Base-by-base conservation (phyloP, 2,329 filamentous ascomycete genomes). In the Fusarium hostae region DNA sequence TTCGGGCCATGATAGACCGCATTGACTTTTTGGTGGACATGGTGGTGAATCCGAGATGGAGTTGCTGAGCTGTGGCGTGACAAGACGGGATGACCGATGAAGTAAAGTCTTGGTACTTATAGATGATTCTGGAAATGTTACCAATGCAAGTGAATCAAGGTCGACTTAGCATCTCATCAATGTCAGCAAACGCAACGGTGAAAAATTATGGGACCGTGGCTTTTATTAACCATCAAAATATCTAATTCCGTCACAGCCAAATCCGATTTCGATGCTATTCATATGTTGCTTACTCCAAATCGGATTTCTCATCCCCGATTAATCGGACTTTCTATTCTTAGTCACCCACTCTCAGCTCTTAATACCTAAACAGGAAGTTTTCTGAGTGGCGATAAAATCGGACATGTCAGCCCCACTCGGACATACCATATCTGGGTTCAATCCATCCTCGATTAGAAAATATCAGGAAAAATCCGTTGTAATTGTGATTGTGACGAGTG, bases 381-480 rank as follows among this genome's bases (percentile, higher is more conserved):
- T 9, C 2, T 9, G 28, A 45, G 37, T 32, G 18, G 20, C 9
- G 34, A 32, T 24, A 26, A n/a, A 43, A 26, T 57, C 62, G 62
- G 62, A 52, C 22, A 9, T 26, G 10, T 5, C 2, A 5, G 18
- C 28, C 20, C 61, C 39, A 60, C 45, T 47, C 62, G 62, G 62
- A 41, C 6, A 47, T 66, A 13, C 6, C 7, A 11, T 5, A 37
- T 26, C 9, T 26, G 34, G 18, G 26, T 30, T 47, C 26, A 15
- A 15, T 16, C 11, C 41, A 28, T 9, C 15, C 28, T 20, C n/a
- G 3, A 43, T 30, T 18, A 30, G 35, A 43, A 10, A 30, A 13
- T 22, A 43, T 55, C 15, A 18, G 35, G 50, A 41, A 39, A 52
- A 22, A 2, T 54, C 35, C 35, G 34, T 40, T 41, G 50, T 41